A percentile compares a stretch with the other conserved stretches of the same genome.
Evolutionary conservation across 116 monocot genomes (phyloP).

Genomic region (Papilionanthe hybrid): DNA sequence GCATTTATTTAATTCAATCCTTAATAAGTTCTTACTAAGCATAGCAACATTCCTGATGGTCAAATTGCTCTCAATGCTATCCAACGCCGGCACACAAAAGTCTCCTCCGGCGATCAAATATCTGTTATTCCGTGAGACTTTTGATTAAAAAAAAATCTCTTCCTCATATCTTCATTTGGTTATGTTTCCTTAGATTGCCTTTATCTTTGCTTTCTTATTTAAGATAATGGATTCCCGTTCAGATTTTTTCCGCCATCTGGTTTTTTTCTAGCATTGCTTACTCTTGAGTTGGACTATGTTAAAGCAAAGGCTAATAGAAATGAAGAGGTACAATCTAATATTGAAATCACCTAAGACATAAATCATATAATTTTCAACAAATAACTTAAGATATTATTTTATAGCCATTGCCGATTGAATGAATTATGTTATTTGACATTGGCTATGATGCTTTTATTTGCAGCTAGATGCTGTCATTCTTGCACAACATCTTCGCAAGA

Average conservation of each 20-base stretch:
- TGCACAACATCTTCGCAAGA: conserved; percentile 70
- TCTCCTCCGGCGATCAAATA: conserved; percentile 71
- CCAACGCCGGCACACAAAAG: conserved; percentile 71
- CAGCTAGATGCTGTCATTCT: conserved; percentile 93
- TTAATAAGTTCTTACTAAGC: conserved; percentile 59
- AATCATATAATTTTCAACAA: background rate
- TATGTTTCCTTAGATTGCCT: background rate
- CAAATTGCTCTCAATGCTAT: conserved; percentile 80
- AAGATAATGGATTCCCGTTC: background rate
- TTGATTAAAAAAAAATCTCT: background rate
- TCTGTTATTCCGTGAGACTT: conserved; percentile 54
- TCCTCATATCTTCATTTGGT: background rate
- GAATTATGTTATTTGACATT: background rate
- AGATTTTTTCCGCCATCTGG: conserved; percentile 63
- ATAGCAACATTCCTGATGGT: conserved; percentile 36
- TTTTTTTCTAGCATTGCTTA: conserved; percentile 80
- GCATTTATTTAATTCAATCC: conserved; percentile 17
- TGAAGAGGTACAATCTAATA: conserved; percentile 53
- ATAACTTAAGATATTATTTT: background rate
- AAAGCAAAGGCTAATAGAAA: conserved; percentile 54
- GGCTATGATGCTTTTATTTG: conserved; percentile 17
- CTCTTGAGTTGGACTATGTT: conserved; percentile 80
- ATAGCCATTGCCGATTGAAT: background rate
- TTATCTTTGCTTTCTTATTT: background rate
- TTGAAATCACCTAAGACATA: background rate